Conservation (phyloP, 208 protist genomes). For the Balamuthia mandrillaris region DNA sequence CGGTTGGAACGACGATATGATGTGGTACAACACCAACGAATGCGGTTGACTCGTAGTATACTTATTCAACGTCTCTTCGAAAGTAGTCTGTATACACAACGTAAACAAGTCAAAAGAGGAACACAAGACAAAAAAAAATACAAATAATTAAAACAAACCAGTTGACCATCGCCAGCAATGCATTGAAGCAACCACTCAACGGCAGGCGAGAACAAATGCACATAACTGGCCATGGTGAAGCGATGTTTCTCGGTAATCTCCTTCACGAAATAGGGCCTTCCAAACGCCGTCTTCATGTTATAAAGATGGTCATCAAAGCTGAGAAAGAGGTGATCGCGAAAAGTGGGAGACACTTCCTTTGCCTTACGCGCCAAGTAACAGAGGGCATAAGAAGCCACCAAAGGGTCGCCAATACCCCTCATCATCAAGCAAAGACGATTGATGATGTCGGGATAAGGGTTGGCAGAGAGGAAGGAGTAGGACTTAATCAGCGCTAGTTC, state of each 20-base stretch:
- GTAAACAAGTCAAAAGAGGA: background rate
- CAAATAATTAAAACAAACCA: background rate
- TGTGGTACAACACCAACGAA: conserved; percentile 65
- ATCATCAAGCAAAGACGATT: conserved; percentile 64
- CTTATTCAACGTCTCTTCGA: background rate
- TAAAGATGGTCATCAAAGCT: conserved; percentile 46
- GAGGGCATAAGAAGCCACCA: conserved; percentile 72
- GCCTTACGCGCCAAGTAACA: conserved; percentile 72
- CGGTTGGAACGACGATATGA: conserved; percentile 65
- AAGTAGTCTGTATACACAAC: background rate
- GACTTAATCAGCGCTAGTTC: conserved; percentile 74
- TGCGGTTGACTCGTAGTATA: conserved; percentile 46
- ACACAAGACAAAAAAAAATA: background rate
- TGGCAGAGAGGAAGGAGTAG: conserved; percentile 68
- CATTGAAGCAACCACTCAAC: conserved; percentile 76
- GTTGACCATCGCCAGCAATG: conserved; percentile 34
- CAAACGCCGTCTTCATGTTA: background rate
- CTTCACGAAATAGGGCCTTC: conserved; percentile 20
- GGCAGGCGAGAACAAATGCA: conserved; percentile 71
- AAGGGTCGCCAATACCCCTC: conserved; percentile 78
- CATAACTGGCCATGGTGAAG: conserved; percentile 60
- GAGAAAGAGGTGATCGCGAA: conserved; percentile 51
- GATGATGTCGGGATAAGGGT: conserved; percentile 47
- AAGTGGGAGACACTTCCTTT: conserved; percentile 46
- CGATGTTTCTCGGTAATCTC: conserved; percentile 4